A percentile compares a stretch with the other conserved stretches of the same genome.
These are phyloP conservation scores for Talaromyces sp. DNA, from an alignment of 2,329 filamentous ascomycete species.

Conservation along the genomic window DNA sequence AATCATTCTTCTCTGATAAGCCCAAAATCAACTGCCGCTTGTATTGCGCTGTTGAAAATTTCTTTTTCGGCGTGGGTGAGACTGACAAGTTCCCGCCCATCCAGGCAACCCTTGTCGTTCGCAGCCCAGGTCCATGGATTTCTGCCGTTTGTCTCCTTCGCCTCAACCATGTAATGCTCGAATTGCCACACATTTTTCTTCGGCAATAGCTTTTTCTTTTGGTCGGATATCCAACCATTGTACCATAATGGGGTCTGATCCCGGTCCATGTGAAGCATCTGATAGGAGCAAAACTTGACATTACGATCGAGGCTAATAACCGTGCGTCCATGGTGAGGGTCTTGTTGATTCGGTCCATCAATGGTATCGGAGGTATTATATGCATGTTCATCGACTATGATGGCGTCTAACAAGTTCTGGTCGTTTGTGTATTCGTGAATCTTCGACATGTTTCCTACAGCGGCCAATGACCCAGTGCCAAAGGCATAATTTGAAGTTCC, in stretches of 20 bases:
- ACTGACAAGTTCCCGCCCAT: neutral
- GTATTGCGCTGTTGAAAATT: no score
- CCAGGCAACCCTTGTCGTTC: neutral
- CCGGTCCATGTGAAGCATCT: conserved; percentile 41
- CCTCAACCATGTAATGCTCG: neutral
- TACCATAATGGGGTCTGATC: conserved; percentile 42
- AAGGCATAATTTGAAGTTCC: conserved; percentile 41
- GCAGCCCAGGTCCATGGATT: neutral
- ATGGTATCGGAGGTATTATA: no score
- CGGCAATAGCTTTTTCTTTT: neutral
- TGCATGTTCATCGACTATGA: no score
- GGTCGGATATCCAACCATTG: conserved; percentile 35
- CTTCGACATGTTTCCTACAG: conserved; percentile 19
- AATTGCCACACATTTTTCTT: neutral
- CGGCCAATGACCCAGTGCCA: conserved; percentile 31
- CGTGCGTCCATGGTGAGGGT: conserved; percentile 7
- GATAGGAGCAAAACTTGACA: conserved; percentile 30
- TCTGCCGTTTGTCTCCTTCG: neutral
- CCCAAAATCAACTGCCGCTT: no score
- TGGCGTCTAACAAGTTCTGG: no score
- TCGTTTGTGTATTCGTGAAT: no score
- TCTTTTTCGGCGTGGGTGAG: neutral
- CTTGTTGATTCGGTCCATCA: no score
- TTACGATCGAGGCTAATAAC: conserved; percentile 14
- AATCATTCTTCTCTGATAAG: no score